phyloP scores from a whole-genome alignment of 2,329 filamentous ascomycete genomes.

The Phialocephala sp. region DNA sequence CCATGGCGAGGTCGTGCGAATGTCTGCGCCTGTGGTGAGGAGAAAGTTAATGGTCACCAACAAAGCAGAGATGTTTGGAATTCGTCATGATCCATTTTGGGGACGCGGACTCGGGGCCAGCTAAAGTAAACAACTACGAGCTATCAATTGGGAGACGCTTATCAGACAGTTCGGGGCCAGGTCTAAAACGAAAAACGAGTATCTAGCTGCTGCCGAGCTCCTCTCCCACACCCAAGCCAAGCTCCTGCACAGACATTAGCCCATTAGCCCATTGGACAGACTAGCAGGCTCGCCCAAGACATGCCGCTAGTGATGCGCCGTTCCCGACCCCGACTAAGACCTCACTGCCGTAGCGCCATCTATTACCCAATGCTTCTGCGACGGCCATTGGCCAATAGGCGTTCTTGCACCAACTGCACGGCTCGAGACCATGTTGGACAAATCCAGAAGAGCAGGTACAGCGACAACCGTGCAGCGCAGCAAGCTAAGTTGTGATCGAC shows the following conservation, averaged over 20 bases:
- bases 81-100: neutral
- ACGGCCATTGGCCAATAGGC: neutral
- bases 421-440: neutral
- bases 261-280: neutral
- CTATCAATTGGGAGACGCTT: neutral
- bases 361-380: neutral
- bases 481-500: neutral
- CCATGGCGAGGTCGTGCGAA: neutral
- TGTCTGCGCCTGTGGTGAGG: too few relatives aligned
- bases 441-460: conserved; percentile 5
- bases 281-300: neutral
- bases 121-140: neutral
- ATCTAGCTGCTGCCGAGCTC: neutral
- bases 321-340: neutral
- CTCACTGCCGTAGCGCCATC: conserved; percentile 4
- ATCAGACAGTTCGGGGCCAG: neutral
- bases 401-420: neutral
- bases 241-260: neutral
- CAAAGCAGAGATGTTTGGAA: neutral
- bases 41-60: neutral
- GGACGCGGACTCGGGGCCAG: neutral
- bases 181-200: neutral
- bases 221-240: conserved; percentile 4
- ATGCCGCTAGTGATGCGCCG: neutral
- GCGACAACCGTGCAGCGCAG: neutral